Base-by-base conservation (phyloP, 2,329 filamentous ascomycete species). In the Pseudogymnoascus sp. region DNA sequence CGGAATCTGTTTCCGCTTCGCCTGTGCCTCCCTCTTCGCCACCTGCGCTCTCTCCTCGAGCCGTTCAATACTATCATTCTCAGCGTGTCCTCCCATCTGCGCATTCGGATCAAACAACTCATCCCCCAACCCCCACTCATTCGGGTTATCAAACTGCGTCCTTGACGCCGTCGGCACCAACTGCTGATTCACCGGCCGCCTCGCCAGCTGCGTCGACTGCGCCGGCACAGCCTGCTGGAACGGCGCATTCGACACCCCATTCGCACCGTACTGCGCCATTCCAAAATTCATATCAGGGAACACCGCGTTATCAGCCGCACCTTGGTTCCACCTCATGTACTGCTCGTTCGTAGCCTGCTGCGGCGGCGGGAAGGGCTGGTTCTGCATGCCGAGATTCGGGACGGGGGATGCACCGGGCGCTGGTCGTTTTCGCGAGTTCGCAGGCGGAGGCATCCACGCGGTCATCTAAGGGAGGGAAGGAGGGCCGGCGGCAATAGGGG, bases 1-100 rank as follows among this genome's bases (percentile, higher is more conserved):
- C 0, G 94, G 93, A 9, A 99, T 97, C 71, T 95, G 90, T 75
- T 97, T 97, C 69, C 92, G 82, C 75, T 96, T 97, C 13, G 87
- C 83, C 72, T 92, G 89, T 0, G 92, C 88, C 63, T 97, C 94
- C 71, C 87, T 85, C 78, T 95, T 96, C 7, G 92, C 92, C 65
- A 88, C 79, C 66, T 87, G 81, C 21, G 92, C 92, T 75, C 86
- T 86, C 72, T 88, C 85, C 71, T 96, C 91, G 64, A 97, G 77
- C 61, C 89, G 80, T 65, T 92, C 88, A 64, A 95, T 82, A 67
- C 86, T 90, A 67, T 95, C 87, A 69, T 85, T 79, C 72, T 87
- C 83, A 40, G 77, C 77, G 62, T 76, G 66, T 3, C 65, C 62
- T 67, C 81, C 79, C 60, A 74, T 66, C 5, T 69, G 67, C 33